A percentile compares a stretch with the other conserved stretches of the same genome.
Evolutionary conservation across 306 rosid species (phyloP).

Genomic region (Dicorynia guianensis): DNA sequence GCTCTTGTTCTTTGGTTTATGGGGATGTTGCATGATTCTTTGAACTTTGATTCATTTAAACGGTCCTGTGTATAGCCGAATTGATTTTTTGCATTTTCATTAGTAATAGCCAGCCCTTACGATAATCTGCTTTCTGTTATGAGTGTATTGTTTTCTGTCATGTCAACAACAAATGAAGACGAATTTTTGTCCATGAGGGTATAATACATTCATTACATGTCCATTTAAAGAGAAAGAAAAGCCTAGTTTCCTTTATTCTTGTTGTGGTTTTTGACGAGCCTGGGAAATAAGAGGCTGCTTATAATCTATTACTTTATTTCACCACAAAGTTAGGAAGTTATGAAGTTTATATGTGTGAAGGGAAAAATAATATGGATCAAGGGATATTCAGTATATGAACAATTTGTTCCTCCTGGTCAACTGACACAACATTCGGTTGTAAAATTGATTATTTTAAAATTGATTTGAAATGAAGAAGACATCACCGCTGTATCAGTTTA

Average conservation of each 20-base stretch:
- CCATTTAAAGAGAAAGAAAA: not conserved
- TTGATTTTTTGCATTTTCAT: not conserved
- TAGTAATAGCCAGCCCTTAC: no score
- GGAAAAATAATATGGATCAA: not conserved
- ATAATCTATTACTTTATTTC: no score
- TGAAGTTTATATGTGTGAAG: no score
- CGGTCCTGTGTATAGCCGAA: not conserved
- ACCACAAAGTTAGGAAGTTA: not conserved
- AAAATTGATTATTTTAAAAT: not conserved
- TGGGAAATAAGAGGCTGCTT: not conserved
- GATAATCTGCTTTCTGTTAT: no score
- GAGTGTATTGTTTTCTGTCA: not conserved
- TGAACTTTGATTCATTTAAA: slow-evolving; percentile 29
- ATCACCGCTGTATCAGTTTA: not conserved
- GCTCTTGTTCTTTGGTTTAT: slow-evolving; percentile 19
- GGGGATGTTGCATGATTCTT: slow-evolving; percentile 3
- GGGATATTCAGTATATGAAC: not conserved
- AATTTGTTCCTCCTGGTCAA: not conserved
- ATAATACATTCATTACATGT: not conserved
- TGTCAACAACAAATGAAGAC: not conserved
- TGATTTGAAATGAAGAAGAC: slow-evolving; percentile 8
- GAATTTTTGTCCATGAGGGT: not conserved
- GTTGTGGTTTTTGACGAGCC: not conserved
- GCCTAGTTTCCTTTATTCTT: not conserved
- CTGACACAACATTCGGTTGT: no score